Base-by-base conservation (phyloP, 805 yeast species). In the Saccharomycopsis microspora region DNA sequence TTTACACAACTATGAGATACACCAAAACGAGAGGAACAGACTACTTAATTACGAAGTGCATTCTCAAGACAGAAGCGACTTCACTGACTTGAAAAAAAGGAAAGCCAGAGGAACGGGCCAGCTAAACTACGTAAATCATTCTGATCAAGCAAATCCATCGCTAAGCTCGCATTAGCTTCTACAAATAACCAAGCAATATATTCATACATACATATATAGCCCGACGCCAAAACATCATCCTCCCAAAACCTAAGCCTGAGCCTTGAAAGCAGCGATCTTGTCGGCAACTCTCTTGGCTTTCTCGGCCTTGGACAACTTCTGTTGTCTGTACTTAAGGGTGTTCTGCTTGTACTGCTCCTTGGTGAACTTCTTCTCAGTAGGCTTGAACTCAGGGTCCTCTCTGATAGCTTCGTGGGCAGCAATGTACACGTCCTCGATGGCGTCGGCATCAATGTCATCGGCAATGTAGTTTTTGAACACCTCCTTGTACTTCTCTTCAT, bases 301-400 rank as follows among this genome's bases (percentile, higher is more conserved):
- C 82, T 93, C 85, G 66, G 78, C 97, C 66, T 66, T 79, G 76
- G 97, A 79, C 73, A 90, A 81, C 78, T 85, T 90, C 65, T 66
- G 73, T 69, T 78, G 81, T 75, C 78, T 82, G 96, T 72, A 85
- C 78, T 90, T 87, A 82, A 82, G 84, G 60, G 95, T 80, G 73
- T 82, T 86, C 70, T 94, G 95, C 78, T 95, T 95, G 80, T 87
- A 90, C 76, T 89, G 93, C 70, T 82, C 96, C 82, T 87, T 90
- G 80, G 95, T 76, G 90, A 80, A 83, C 78, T 86, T 86, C 82
- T 79, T 80, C 72, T 80, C 84, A 64, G 95, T 74, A 68, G 88
- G 85, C 77, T 82, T 83, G 84, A 79, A 79, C 58, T 80, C 54
- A 71, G 98, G 98, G 78, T 90, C 94, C 59, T 68, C 97, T 78